These are phyloP conservation scores for Odonthalia washingtoniensis DNA, from an alignment of 31 red algal species.

Conservation along the genomic window DNA sequence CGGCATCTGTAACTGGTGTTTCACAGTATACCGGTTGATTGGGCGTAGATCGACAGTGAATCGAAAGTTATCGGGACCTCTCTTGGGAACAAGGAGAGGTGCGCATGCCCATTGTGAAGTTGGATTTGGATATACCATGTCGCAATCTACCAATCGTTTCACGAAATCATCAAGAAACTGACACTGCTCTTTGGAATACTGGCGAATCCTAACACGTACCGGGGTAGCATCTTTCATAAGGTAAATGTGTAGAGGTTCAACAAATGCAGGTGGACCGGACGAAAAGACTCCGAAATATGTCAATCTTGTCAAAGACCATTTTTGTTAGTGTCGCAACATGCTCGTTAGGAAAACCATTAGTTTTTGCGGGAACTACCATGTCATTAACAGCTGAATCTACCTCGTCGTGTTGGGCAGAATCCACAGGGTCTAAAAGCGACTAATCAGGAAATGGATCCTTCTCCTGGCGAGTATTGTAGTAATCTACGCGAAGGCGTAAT, in stretches of 20 bases:
- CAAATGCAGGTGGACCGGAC: neutral
- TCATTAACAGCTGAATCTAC: too few relatives aligned
- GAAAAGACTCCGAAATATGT: too few relatives aligned
- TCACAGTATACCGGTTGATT: neutral
- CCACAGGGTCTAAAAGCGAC: too few relatives aligned
- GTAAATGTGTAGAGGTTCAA: neutral
- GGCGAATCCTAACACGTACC: constrained; percentile 20
- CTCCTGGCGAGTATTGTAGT: too few relatives aligned
- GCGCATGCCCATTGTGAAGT: constrained; percentile 37
- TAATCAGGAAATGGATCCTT: too few relatives aligned
- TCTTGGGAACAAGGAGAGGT: constrained; percentile 29
- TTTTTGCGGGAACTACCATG: too few relatives aligned
- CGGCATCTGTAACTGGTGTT: constrained; percentile 8
- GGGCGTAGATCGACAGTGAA: constrained; percentile 38
- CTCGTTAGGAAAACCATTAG: too few relatives aligned
- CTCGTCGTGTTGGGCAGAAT: too few relatives aligned
- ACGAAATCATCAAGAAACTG: neutral
- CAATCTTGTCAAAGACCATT: too few relatives aligned
- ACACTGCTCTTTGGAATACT: constrained; percentile 6
- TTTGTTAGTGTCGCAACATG: too few relatives aligned
- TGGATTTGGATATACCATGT: neutral
- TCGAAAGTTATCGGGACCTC: constrained; percentile 19
- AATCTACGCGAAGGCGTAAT: too few relatives aligned
- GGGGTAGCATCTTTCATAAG: neutral
- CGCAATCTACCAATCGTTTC: neutral